These are phyloP conservation scores for Floccularia luteovirens DNA, from an alignment of 768 basidiomycete species.

Conservation along the genomic window DNA sequence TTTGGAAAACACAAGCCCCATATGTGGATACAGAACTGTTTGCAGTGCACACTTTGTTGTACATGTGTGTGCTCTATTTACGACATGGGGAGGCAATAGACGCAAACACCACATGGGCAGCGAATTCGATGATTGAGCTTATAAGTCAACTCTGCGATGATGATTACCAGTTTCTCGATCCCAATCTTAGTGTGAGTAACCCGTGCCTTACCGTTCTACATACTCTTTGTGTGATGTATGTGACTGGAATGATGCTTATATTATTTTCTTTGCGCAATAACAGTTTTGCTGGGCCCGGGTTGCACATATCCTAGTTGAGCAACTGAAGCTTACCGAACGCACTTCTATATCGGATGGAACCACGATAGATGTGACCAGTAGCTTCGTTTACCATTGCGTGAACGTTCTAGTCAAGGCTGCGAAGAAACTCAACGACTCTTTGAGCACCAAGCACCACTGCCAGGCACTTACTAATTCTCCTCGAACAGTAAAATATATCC, in stretches of 20 bases:
- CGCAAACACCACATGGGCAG: slow-evolving; percentile 33
- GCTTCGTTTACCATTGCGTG: background rate
- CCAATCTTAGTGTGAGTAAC: slow-evolving; percentile 40
- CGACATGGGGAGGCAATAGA: slow-evolving; percentile 31
- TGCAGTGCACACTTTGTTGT: slow-evolving; percentile 39
- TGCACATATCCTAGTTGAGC: background rate
- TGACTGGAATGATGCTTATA: background rate
- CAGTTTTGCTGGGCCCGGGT: slow-evolving; percentile 17
- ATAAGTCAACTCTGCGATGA: slow-evolving; percentile 38
- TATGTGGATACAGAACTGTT: slow-evolving; percentile 34
- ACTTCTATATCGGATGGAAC: background rate
- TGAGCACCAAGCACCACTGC: too few relatives aligned
- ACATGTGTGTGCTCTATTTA: slow-evolving; percentile 44
- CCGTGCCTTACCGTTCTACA: background rate
- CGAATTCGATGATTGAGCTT: slow-evolving; percentile 32
- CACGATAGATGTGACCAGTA: background rate
- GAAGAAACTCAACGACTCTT: too few relatives aligned
- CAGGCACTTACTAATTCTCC: too few relatives aligned
- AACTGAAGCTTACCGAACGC: background rate
- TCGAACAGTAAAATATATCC: too few relatives aligned
- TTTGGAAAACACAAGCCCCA: slow-evolving; percentile 21
- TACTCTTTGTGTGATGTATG: background rate
- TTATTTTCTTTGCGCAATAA: too few relatives aligned
- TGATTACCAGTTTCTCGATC: slow-evolving; percentile 49
- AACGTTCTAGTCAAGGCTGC: background rate